phyloP scores from a whole-genome alignment of 2,329 filamentous ascomycete species.

The Epicoccum sorghinum region DNA sequence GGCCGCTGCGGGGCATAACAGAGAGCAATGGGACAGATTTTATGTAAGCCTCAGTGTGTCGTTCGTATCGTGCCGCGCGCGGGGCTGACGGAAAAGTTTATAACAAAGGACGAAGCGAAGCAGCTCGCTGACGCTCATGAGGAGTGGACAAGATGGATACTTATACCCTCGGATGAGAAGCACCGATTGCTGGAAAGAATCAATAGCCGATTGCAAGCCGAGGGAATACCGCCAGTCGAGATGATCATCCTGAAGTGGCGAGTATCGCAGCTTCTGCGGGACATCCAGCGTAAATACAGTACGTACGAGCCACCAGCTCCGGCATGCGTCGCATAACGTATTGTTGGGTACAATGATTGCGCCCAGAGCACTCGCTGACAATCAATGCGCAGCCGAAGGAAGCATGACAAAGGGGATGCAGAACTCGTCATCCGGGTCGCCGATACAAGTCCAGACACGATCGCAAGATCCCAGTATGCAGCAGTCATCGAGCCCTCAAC shows the following conservation, averaged over 20 bases:
- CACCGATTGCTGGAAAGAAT: slow-evolving; percentile 44
- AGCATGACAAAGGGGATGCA: slow-evolving; percentile 44
- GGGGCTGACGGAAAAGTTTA: slow-evolving; percentile 42
- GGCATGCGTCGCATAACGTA: slow-evolving; percentile 24
- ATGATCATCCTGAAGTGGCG: slow-evolving; percentile 49
- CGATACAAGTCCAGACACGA: slow-evolving; percentile 36
- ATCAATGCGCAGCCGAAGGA: slow-evolving; percentile 43
- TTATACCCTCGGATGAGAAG: slow-evolving; percentile 47
- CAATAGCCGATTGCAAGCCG: slow-evolving; percentile 41
- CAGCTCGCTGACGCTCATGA: slow-evolving; percentile 45
- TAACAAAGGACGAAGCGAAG: slow-evolving; percentile 47
- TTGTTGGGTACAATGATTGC: slow-evolving; percentile 23
- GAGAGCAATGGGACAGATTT: slow-evolving; percentile 47
- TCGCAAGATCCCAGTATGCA: slow-evolving; percentile 34
- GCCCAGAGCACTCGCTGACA: slow-evolving; percentile 38
- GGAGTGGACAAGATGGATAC: slow-evolving; percentile 47
- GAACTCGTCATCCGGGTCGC: slow-evolving; percentile 33
- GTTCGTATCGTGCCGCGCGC: slow-evolving; percentile 14
- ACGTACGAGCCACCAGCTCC: slow-evolving; percentile 33
- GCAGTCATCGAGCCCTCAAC: slow-evolving; percentile 38
- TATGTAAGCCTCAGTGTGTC: slow-evolving; percentile 38
- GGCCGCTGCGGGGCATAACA: slow-evolving; percentile 43
- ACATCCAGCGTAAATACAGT: slow-evolving; percentile 47
- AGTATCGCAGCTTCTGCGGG: slow-evolving; percentile 44
- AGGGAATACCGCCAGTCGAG: slow-evolving; percentile 45